Percentiles rank a stretch among this genome's conserved stretches.
Evolutionary conservation across 352 stramenopile species (phyloP).

Genomic region (Pythium inflatum): DNA sequence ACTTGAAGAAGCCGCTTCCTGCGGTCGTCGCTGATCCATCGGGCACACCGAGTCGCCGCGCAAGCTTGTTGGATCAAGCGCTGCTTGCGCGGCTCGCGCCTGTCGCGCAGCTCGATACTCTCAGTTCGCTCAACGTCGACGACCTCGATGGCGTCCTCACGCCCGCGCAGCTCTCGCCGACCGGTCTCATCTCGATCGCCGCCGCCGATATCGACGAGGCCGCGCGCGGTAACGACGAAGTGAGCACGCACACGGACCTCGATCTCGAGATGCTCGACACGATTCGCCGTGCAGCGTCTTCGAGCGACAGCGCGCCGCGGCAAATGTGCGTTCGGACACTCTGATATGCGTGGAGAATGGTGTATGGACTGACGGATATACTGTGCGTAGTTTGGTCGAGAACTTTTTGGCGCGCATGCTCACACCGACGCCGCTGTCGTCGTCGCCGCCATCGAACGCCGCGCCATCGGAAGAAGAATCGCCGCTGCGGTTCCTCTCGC

Average conservation of each 20-base stretch:
- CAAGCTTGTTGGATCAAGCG: conserved; percentile 23
- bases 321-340: conserved; percentile 19
- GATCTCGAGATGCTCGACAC: conserved; percentile 69
- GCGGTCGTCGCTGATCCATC: conserved; percentile 31
- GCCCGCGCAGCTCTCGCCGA: conserved; percentile 66
- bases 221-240: conserved; percentile 32
- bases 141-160: conserved; percentile 53
- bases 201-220: conserved; percentile 83
- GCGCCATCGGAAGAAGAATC: conserved; percentile 40
- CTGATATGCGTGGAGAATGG: background rate
- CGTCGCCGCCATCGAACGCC: conserved; percentile 24
- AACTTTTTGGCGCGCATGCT: conserved; percentile 38
- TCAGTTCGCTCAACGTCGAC: conserved; percentile 49
- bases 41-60: conserved; percentile 1
- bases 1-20: conserved; percentile 54
- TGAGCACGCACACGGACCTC: conserved; percentile 48
- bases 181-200: conserved; percentile 82
- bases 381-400: conserved; percentile 23
- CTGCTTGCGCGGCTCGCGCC: conserved; percentile 37
- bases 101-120: conserved; percentile 30
- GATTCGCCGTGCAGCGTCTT: conserved; percentile 39
- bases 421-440: conserved; percentile 30
- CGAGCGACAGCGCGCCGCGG: conserved; percentile 3
- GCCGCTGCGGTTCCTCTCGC: conserved; percentile 66
- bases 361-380: background rate